Percentiles rank a stretch among this genome's conserved stretches.
These are phyloP conservation scores for Penicillium pulvis DNA, from an alignment of 495 filamentous ascomycete species.

Conservation along the genomic window DNA sequence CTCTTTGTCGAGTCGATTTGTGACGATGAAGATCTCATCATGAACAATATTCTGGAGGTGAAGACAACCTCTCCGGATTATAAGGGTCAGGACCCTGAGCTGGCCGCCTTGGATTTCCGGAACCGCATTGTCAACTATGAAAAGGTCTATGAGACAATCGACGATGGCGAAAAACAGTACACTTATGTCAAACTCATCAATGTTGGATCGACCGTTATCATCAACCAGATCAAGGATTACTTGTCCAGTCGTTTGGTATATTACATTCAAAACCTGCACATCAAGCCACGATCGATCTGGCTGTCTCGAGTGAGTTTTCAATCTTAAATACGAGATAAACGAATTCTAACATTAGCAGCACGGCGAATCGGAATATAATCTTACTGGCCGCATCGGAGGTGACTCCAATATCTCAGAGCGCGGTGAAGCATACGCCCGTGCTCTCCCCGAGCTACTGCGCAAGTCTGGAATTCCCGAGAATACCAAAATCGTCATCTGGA, in stretches of 20 bases:
- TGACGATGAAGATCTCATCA: conserved; percentile 91
- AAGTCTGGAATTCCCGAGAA: conserved; percentile 75
- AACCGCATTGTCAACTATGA: conserved; percentile 96
- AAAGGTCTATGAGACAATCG: conserved; percentile 90
- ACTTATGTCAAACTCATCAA: conserved; percentile 98
- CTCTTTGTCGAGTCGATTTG: conserved; percentile 96
- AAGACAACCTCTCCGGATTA: conserved; percentile 98
- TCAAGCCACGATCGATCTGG: conserved; percentile 97
- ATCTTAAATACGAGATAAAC: not conserved
- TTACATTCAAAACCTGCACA: conserved; percentile 97
- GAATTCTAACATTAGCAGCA: conserved; percentile 55
- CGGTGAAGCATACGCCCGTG: conserved; percentile 81
- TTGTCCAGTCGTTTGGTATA: conserved; percentile 94
- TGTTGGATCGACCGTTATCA: conserved; percentile 90
- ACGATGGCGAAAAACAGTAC: conserved; percentile 76
- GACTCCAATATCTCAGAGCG: conserved; percentile 86
- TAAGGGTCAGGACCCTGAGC: conserved; percentile 87
- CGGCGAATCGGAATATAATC: conserved; percentile 90
- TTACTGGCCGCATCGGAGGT: conserved; percentile 85
- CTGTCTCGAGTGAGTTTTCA: conserved; percentile 74
- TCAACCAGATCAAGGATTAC: conserved; percentile 97
- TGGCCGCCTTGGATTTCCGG: conserved; percentile 85
- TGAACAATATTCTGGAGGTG: conserved; percentile 96
- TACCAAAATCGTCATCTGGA: conserved; percentile 92
- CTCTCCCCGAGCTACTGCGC: conserved; percentile 76